phyloP scores from a whole-genome alignment of 495 filamentous ascomycete species.

The Xylaria flabelliformis region DNA sequence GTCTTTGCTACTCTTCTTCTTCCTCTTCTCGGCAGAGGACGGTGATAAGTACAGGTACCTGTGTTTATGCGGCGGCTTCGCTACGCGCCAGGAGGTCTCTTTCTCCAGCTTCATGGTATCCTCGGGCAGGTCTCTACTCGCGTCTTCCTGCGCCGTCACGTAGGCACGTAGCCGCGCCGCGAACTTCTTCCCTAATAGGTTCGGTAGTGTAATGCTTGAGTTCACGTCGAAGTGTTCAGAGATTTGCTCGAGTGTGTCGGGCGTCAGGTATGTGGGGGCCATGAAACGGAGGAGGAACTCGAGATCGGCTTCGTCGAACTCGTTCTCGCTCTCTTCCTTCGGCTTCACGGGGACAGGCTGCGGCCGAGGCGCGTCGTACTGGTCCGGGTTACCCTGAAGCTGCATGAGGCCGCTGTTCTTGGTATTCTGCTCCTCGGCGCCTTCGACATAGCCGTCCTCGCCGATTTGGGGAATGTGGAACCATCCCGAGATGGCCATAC shows the following conservation, averaged over 20 bases:
- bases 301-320: slow-evolving; percentile 74
- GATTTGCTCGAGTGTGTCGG: slow-evolving; percentile 86
- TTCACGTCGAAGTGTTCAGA: slow-evolving; percentile 78
- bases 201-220: slow-evolving; percentile 78
- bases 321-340: slow-evolving; percentile 51
- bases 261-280: slow-evolving; percentile 88
- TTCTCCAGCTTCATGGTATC: slow-evolving; percentile 65
- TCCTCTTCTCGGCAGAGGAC: slow-evolving; percentile 19
- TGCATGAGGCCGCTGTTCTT: slow-evolving; percentile 89
- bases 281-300: slow-evolving; percentile 90
- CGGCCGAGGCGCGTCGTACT: slow-evolving; percentile 80
- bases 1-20: slow-evolving; percentile 28
- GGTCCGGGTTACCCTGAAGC: slow-evolving; percentile 86
- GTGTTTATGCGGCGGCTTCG: slow-evolving; percentile 92
- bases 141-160: slow-evolving; percentile 66
- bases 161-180: slow-evolving; percentile 69
- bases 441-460: slow-evolving; percentile 89
- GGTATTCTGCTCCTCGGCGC: slow-evolving; percentile 85
- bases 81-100: slow-evolving; percentile 68
- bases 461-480: slow-evolving; percentile 97
- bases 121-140: slow-evolving; percentile 47
- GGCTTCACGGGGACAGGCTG: slow-evolving; percentile 59
- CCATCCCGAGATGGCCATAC: slow-evolving; percentile 99
- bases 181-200: slow-evolving; percentile 80
- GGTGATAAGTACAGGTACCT: slow-evolving; percentile 82